These are phyloP conservation scores for Flammula alnicola DNA, from an alignment of 1,284 basidiomycete species.

Conservation along the genomic window DNA sequence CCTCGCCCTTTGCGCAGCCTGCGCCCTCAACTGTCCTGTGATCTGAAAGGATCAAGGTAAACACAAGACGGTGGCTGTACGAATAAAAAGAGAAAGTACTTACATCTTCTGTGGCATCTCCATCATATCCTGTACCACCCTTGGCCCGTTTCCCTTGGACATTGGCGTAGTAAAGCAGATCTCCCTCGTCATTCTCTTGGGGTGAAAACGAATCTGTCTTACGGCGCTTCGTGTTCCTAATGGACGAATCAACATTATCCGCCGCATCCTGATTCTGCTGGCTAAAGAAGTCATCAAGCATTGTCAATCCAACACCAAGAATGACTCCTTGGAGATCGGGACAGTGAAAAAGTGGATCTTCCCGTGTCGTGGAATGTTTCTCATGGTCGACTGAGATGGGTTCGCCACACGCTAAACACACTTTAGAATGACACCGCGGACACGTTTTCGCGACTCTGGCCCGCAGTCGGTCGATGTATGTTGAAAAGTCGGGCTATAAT, in stretches of 20 bases:
- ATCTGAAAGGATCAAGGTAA: conserved; percentile 48
- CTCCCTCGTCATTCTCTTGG: conserved; percentile 46
- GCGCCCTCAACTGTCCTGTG: conserved; percentile 78
- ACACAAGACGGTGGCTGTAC: background rate
- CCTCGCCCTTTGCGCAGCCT: conserved; percentile 68
- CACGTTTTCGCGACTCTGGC: conserved; percentile 65
- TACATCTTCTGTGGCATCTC: conserved; percentile 80
- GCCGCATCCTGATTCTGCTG: conserved; percentile 55
- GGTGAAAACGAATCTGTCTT: conserved; percentile 44
- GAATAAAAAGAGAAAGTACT: conserved; percentile 35
- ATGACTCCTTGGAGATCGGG: conserved; percentile 86
- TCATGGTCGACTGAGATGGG: conserved; percentile 48
- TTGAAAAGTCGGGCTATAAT: conserved; percentile 68
- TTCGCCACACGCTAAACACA: conserved; percentile 89
- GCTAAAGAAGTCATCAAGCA: conserved; percentile 72
- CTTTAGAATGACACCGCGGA: conserved; percentile 62
- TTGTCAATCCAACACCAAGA: conserved; percentile 82
- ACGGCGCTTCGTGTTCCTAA: conserved; percentile 53
- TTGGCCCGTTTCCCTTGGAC: conserved; percentile 64
- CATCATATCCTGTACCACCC: conserved; percentile 85
- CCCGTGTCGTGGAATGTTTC: conserved; percentile 44
- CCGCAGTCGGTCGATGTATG: conserved; percentile 69
- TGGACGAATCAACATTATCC: conserved; percentile 40
- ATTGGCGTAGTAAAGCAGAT: conserved; percentile 52
- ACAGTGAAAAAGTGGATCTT: conserved; percentile 82